Evolutionary conservation across 2,329 filamentous ascomycete species (phyloP), one percentile per base, ranked within the genome.

Genomic region (Aschersonia sp.): DNA sequence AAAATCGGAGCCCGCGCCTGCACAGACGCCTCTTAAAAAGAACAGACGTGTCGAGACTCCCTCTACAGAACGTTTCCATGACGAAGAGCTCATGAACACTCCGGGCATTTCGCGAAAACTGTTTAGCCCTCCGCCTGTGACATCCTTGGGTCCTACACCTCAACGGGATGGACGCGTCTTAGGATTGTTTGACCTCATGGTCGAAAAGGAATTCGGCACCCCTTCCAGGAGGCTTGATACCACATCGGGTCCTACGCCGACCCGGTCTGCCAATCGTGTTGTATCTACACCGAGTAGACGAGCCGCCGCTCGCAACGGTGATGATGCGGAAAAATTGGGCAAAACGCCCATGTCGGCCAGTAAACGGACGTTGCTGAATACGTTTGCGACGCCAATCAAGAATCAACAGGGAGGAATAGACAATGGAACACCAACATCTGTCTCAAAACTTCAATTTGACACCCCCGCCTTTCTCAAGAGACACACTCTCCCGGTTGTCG

Each of bases 161-260:
- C 86, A 91, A 58, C 79, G 80, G 51, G 84, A 91, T 60, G 86
- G 86, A 31, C 77, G 78, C 28, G 81, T 89, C 1, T 70, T 92
- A 2, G 85, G 86, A 4, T 66, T 92, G 20, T 92, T 92, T 59
- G 86, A 91, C 58, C 65, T 84, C 9, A 66, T 88, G 5, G 66
- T 70, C 30, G 71, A 75, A 49, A 67, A 69, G 42, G 69, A 70
- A 29, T 62, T 70, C 30, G 67, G 66, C 32, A 74, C 73, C 4
- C 74, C 76, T 1, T 73, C 74, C 4, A 73, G 67, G 45, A 69
- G 49, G n/a, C 53, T 56, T 12, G 55, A 51, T 28, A 52, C 66
- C 59, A 50, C 47, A 7, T 12, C 44, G 12, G 28, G 47, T 48
- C 29, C 47, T 46, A 30, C 49, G 43, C 35, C 41, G 9, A 44